These are phyloP conservation scores for Tolypocladium amazonense DNA, from an alignment of 2,329 filamentous ascomycete genomes.

Conservation along the genomic window DNA sequence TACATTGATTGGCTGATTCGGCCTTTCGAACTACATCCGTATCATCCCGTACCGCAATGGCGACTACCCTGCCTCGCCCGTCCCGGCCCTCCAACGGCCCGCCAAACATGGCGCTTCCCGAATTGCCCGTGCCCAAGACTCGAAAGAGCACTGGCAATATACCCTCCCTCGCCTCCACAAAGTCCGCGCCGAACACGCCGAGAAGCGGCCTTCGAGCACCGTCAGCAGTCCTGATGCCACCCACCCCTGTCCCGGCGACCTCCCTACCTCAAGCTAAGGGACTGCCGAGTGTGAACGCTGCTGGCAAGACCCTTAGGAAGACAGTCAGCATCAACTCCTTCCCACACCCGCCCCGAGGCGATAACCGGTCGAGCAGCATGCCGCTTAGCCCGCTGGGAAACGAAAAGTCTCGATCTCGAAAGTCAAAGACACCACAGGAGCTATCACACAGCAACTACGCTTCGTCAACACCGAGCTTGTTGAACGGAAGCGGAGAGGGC, in stretches of 20 bases:
- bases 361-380: conserved; percentile 46
- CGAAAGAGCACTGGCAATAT: conserved; percentile 52
- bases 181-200: conserved; percentile 35
- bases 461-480: conserved; percentile 54
- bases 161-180: conserved; percentile 25
- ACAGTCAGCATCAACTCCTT: conserved; percentile 91
- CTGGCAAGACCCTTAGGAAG: conserved; percentile 67
- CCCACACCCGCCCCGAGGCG: conserved; percentile 72
- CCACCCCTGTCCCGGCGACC: conserved; percentile 42
- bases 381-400: conserved; percentile 50
- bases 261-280: conserved; percentile 46
- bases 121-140: conserved; percentile 62
- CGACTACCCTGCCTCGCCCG: conserved; percentile 54
- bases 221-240: conserved; percentile 40
- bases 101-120: conserved; percentile 61
- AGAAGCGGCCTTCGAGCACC: conserved; percentile 50
- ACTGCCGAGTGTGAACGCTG: conserved; percentile 42
- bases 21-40: not conserved
- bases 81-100: conserved; percentile 60
- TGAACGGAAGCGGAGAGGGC: conserved; percentile 70
- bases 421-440: conserved; percentile 45
- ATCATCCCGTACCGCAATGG: conserved; percentile 10
- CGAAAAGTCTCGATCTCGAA: conserved; percentile 39
- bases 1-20: not conserved
- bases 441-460: conserved; percentile 39